Base-by-base conservation (phyloP, 768 basidiomycete genomes). In the Flagelloscypha sp. region DNA sequence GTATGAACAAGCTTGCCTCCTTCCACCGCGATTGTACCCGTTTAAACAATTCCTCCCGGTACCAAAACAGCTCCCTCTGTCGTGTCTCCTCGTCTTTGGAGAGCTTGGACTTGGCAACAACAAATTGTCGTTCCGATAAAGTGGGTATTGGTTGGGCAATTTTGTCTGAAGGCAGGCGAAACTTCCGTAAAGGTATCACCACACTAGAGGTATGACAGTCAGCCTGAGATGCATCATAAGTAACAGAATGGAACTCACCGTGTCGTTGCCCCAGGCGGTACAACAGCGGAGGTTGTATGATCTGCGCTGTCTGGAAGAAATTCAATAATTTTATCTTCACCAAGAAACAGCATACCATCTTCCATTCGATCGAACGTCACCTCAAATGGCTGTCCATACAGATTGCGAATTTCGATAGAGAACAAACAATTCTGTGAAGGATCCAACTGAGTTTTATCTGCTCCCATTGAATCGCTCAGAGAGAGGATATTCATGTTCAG, bases 31-130 rank as follows among this genome's bases (percentile, higher is more conserved):
- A 82, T 9, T 61, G 63, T 10, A 97, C 53, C 33, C 62, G 58
- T 30, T 74, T 74, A 48, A 98, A 72, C 7, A 99, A 59, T 43
- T 82, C 78, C 55, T 99, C 93, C 23, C 93, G 70, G 54, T 95
- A 94, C 95, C 95, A 99, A 62, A 98, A 99, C 11, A 93, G 53
- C 51, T 90, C 85, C 24, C 78, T 69, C 52, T 89, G 82, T 7
- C 65, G 50, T 27, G 63, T 65, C 41, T 82, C 71, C 45, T 87
- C 80, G 29, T 57, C 61, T 8, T 58, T 52, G 1, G 79, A 71
- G 39, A 85, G 58, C 32, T 63, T 71, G 4, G 80, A 74, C 46
- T 85, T 84, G 17, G 80, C 70, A 0, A 95, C 82, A 12, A 98
- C 78, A 54, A 93, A 97, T 52, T 99, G 95, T 18, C 89, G 71